Base-by-base conservation (phyloP, 2,329 filamentous ascomycete species). In the Sarocladium oryzae region DNA sequence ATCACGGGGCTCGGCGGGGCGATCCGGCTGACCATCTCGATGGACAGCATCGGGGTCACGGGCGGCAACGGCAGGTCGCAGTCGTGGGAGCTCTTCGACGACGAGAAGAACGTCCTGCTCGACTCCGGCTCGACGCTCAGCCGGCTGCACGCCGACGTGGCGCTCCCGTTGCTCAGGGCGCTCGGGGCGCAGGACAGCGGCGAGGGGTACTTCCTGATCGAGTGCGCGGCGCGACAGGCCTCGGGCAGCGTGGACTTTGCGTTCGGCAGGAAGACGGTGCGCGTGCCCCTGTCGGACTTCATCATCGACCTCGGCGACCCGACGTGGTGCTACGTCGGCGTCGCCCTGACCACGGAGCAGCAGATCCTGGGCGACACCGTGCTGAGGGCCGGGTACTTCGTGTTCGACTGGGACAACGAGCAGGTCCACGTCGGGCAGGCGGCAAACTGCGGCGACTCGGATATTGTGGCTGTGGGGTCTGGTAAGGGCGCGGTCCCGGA, bases 101-200 rank as follows among this genome's bases (percentile, higher is more conserved):
- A 60, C 6, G 70, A 74, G 21, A 57, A 66, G 9, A 69, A 67
- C 45, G 70, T 75, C 20, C 68, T 77, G 60, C 66, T 81, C 49
- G 78, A 81, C 63, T 76, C 73, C 2, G 78, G 78, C 49, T 74
- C 75, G 1, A 78, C 77, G 1, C 60, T 79, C 11, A 71, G 66
- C 3, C 67, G 72, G 18, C 68, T 81, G 33, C 76, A 75, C 16
- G 56, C 64, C 9, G 37, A 61, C 2, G 61, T 76, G 7, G 73
- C 74, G n/a, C 53, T 57, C 4, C 67, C 68, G 2, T 66, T 81
- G 3, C 68, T 74, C 1, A 55, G 64, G 3, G 63, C 65, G n/a
- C 70, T 81, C 28, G 65, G 66, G 9, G 74, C 70, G 0, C 32
- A 59, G 26, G 61, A 67, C 16, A 68, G 72, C 49, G 63, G 64